A percentile compares a stretch with the other conserved stretches of the same genome.
Conservation (phyloP, 1,284 basidiomycete genomes). For the Malassezia nana region DNA sequence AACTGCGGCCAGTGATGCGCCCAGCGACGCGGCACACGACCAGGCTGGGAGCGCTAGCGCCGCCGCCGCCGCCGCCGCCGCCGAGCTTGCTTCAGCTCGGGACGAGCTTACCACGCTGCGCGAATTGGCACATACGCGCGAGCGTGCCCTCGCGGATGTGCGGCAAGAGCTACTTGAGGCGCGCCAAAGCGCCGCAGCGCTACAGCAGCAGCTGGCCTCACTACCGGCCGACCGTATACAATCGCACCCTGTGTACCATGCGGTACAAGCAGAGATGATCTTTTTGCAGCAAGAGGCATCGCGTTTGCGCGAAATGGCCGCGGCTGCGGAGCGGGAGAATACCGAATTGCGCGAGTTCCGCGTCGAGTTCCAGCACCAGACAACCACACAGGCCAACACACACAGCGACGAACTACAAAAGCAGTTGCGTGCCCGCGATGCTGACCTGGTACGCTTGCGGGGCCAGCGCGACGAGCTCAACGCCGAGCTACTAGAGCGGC, state of each 20-base stretch:
- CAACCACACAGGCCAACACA: constrained; percentile 25
- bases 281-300: constrained; percentile 19
- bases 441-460: constrained; percentile 48
- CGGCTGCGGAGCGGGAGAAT: constrained; percentile 28
- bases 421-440: constrained; percentile 61
- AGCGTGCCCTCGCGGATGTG: constrained; percentile 16
- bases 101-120: constrained; percentile 17
- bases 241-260: constrained; percentile 15
- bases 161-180: constrained; percentile 17
- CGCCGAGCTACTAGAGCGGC: constrained; percentile 36
- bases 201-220: constrained; percentile 9
- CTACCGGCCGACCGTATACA: constrained; percentile 20
- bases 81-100: background rate
- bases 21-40: background rate
- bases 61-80: background rate
- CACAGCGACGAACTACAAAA: constrained; percentile 60
- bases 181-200: constrained; percentile 13
- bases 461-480: constrained; percentile 27
- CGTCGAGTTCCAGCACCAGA: constrained; percentile 16
- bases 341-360: constrained; percentile 33
- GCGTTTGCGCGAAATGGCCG: constrained; percentile 7
- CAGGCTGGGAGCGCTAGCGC: background rate
- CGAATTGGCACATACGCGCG: constrained; percentile 15
- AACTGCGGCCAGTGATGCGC: background rate
- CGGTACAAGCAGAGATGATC: constrained; percentile 17